Base-by-base conservation (phyloP, 2,329 filamentous ascomycete genomes). In the Aspergillus brasiliensis region DNA sequence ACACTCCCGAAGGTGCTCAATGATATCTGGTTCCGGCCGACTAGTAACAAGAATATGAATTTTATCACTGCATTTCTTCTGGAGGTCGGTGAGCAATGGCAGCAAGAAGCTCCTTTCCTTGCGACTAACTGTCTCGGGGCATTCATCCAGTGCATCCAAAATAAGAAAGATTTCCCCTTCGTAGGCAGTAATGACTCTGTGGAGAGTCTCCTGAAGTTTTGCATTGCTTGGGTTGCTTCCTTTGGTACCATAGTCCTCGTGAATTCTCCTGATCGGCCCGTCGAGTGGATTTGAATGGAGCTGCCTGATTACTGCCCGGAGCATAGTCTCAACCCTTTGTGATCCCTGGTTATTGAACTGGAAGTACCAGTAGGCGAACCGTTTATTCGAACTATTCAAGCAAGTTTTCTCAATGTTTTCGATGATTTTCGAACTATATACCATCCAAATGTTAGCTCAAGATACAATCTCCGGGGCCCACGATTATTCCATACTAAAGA, bases 81-180 rank as follows among this genome's bases (percentile, higher is more conserved):
- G 15, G 5, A 46, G 8, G 2, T 8, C 37, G 6, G n/a, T 19
- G 3, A 58, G 34, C 11, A 58, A 3, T 19, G 37, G 2, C 2
- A 58, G 3, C 2, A 58, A 25, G 21, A 15, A 21, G 8, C 37
- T 23, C 13, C 38, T 46, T 38, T 58, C 47, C 5, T 31, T 40
- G n/a, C 6, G 19, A 15, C 15, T 23, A 13, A 3, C 6, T 8
- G 15, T 5, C 40, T 46, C 27, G 2, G 56, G 56, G 11, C 55
- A 57, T 27, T 57, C 46, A n/a, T 57, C 55, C 15, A 57, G 7
- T 5, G 55, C 55, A 51, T 57, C 55, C 3, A 57, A 7, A 3
- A 57, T 40, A 1, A 57, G n/a, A 8, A 40, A 57, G 2, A 31
- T 1, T 0, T 51, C 25, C 8, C 2, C 55, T 8, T 11, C 4